Evolutionary conservation across 176 grass and related monocot genomes (phyloP), one percentile per base, ranked within the genome.

Genomic region (Oryza nivara): DNA sequence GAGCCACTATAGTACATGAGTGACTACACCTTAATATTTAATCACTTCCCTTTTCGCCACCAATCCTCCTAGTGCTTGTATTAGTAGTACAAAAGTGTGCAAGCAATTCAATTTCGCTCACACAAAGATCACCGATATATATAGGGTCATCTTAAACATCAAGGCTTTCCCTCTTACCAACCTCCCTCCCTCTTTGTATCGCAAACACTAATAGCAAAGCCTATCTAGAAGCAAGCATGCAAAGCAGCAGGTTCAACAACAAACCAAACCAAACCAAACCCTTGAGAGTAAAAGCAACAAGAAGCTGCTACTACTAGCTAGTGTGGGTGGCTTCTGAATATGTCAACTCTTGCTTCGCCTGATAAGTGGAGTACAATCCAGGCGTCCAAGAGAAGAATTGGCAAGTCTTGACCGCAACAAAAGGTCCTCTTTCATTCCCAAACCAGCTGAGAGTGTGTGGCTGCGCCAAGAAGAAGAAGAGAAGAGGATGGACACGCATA

Each of bases 201-300:
- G 15, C 52, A 7, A 56, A 56, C 52, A 56, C 16, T 7, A 20
- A 56, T 20, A 20, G 35, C 35, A 22, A 22, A 9, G 56, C 19
- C 54, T n/a, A 60, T 60, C 54, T 60, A 60, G 7, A 61, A 61
- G 51, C 14, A 19, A 56, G 19, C 56, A 61, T 5, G 20, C 56
- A 41, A 41, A 61, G 36, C 36, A 61, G 56, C 20, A 4, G 6
- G 20, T 22, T 6, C 40, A 41, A 41, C 51, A 56, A 17, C 51
- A 67, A 84, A 52, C 72, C 13, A 67, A 84, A 52, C 72, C 9
- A 67, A 74, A 38, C 80, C 30, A 32, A 32, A 32, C 30, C 28
- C 49, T 19, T 47, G 2, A 20, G 36, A 38, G 36, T 38, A 38
- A 38, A 38, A 38, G 38, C 63, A 82, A 6, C 13, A 51, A 20